Conservation (phyloP, 2,329 filamentous ascomycete species). For the Coleophoma crateriformis region DNA sequence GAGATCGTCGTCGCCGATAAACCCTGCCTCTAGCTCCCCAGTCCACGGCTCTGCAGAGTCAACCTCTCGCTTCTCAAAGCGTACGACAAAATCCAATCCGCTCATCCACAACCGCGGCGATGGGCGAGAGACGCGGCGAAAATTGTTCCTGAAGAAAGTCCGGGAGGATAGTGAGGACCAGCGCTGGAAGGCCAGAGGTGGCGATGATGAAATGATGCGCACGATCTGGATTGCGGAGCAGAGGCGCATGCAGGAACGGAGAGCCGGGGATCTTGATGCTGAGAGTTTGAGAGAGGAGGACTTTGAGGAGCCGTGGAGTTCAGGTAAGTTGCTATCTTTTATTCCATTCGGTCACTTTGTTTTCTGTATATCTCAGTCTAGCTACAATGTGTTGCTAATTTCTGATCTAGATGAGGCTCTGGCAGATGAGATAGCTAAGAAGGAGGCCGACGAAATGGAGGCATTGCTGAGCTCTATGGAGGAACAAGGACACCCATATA, state of each 20-base stretch:
- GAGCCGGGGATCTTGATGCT: constrained; percentile 21
- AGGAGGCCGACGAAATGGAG: constrained; percentile 53
- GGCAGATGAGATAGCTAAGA: constrained; percentile 43
- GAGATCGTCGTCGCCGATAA: background rate
- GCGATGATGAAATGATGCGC: constrained; percentile 50
- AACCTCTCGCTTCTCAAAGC: background rate
- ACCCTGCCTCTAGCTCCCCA: background rate
- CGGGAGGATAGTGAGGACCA: constrained; percentile 54
- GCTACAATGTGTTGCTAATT: constrained; percentile 1
- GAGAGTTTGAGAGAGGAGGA: constrained; percentile 9
- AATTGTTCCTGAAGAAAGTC: constrained; percentile 64
- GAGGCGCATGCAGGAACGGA: constrained; percentile 25
- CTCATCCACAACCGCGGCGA: constrained; percentile 29
- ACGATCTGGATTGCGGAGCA: constrained; percentile 32
- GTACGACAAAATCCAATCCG: constrained; percentile 1
- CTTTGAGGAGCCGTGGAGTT: constrained; percentile 4
- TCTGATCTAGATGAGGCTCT: constrained; percentile 29
- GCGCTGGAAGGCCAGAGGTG: constrained; percentile 53
- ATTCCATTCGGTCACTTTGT: background rate
- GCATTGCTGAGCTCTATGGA: constrained; percentile 45
- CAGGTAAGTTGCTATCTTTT: constrained; percentile 11
- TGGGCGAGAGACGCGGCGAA: constrained; percentile 57
- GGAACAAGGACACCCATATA: constrained; percentile 13
- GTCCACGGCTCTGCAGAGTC: background rate
- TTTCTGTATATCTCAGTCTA: background rate